These are phyloP conservation scores for Cercospora zeae-maydis DNA, from an alignment of 2,329 filamentous ascomycete species.

Conservation along the genomic window DNA sequence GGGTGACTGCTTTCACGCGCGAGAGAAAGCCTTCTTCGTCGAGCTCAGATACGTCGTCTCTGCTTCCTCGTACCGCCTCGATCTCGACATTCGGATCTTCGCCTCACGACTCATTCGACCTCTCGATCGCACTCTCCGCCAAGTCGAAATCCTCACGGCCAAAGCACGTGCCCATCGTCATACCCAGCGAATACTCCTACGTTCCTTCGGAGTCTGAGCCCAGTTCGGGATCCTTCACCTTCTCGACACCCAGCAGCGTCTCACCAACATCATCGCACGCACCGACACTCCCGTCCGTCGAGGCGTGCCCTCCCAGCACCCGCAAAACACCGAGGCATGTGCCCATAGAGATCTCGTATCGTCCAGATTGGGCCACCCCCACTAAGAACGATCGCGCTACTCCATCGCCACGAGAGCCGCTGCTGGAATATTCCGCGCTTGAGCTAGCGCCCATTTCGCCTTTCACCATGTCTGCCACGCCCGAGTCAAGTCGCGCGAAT, in stretches of 20 bases:
- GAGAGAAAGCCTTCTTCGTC: constrained; percentile 17
- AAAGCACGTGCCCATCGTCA: constrained; percentile 46
- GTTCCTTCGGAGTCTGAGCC: constrained; percentile 18
- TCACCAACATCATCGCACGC: constrained; percentile 16
- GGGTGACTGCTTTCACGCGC: constrained; percentile 20
- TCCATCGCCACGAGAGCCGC: constrained; percentile 20
- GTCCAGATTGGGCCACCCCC: constrained; percentile 42
- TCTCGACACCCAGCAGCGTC: constrained; percentile 12
- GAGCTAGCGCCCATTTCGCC: constrained; percentile 31
- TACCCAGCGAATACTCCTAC: constrained; percentile 38
- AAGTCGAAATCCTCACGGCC: constrained; percentile 28
- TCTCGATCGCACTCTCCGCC: constrained; percentile 7
- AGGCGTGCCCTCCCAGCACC: constrained; percentile 16
- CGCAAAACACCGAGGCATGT: constrained; percentile 43
- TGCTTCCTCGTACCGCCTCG: constrained; percentile 9
- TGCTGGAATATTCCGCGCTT: constrained; percentile 27
- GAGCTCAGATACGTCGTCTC: constrained; percentile 8
- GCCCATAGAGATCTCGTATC: constrained; percentile 44
- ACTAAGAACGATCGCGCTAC: constrained; percentile 38
- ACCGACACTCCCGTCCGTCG: constrained; percentile 5
- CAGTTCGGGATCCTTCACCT: constrained; percentile 17
- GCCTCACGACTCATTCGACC: constrained; percentile 26
- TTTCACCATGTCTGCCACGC: constrained; percentile 43
- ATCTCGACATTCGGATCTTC: constrained; percentile 17
- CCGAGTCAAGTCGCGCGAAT: constrained; percentile 44